phyloP scores from a whole-genome alignment of 352 stramenopile genomes.

The Globisporangium cylindrosporum region DNA sequence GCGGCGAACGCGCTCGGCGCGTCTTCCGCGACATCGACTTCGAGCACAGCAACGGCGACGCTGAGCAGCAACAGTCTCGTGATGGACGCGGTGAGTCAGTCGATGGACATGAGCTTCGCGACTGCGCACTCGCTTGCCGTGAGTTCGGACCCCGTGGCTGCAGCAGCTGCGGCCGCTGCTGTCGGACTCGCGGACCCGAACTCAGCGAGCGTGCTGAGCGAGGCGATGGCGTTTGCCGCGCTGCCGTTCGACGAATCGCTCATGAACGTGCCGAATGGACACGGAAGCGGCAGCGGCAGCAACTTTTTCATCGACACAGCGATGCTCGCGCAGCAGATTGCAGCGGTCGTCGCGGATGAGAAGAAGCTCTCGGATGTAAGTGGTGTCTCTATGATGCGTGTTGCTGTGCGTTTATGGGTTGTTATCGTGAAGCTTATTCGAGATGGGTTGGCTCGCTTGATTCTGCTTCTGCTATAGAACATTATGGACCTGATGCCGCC shows the following conservation, averaged over 20 bases:
- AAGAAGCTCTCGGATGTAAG: slow-evolving; percentile 78
- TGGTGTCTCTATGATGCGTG: background rate
- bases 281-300: slow-evolving; percentile 20
- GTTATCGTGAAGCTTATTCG: background rate
- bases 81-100: slow-evolving; percentile 4
- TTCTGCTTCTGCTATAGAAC: slow-evolving; percentile 33
- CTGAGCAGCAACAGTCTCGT: background rate
- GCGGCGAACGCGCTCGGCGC: slow-evolving; percentile 9
- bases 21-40: background rate
- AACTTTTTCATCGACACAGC: slow-evolving; percentile 69
- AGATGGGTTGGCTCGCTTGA: background rate
- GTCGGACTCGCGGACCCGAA: slow-evolving; percentile 20
- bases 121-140: slow-evolving; percentile 15
- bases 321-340: slow-evolving; percentile 55
- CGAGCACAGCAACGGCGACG: slow-evolving; percentile 6
- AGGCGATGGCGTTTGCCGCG: slow-evolving; percentile 22
- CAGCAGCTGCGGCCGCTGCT: slow-evolving; percentile 14
- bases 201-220: slow-evolving; percentile 3
- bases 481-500: slow-evolving; percentile 79
- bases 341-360: slow-evolving; percentile 62
- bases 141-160: slow-evolving; percentile 13
- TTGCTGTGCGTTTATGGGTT: background rate
- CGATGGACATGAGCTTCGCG: slow-evolving; percentile 14
- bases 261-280: slow-evolving; percentile 21
- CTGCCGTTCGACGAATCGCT: slow-evolving; percentile 63